Evolutionary conservation across 2,329 filamentous ascomycete genomes (phyloP), one percentile per base, ranked within the genome.

Genomic region (Xylariaceae sp.): DNA sequence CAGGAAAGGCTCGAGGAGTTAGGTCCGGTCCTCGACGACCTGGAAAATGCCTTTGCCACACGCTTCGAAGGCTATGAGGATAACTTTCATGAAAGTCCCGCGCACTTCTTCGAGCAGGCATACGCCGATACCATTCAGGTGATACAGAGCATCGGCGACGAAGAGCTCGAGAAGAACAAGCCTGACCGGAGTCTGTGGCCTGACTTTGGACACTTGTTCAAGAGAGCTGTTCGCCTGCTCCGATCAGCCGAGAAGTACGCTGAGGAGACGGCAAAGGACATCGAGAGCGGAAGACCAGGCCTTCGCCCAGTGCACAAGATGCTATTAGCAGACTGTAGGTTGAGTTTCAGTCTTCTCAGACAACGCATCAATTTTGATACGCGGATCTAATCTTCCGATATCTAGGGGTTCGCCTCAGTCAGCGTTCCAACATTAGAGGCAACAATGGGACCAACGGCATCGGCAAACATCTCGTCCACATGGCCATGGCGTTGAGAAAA

Each of bases 291-390:
- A 2, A 23, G n/a, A n/a, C 2, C 3, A 3, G 9, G 13, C 2
- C 29, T 43, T 13, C 15, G 9, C 1, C 16, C 2, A 12, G 17
- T 36, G 7, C 41, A 43, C 30, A 43, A 43, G 21, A 24, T 24
- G 21, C 11, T 24, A 11, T 24, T 24, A 11, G 21, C 6, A 7
- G 21, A 24, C 11, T 24, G 21, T 24, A 24, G 21, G 21, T 24
- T n/a, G n/a, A 24, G 21, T 24, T 24, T 24, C 21, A 6, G 21
- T 6, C 11, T 7, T 24, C 6, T 24, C 21, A 24, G n/a, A n/a
- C n/a, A n/a, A n/a, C n/a, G n/a, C n/a, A n/a, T n/a, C n/a, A n/a
- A n/a, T n/a, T n/a, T n/a, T n/a, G n/a, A n/a, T n/a, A n/a, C n/a
- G n/a, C n/a, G n/a, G n/a, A n/a, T n/a, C n/a, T 11, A 24, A 6